Evolutionary conservation across 805 yeast genomes (phyloP).

Genomic region (Vanderwaltozyma yarrowii): DNA sequence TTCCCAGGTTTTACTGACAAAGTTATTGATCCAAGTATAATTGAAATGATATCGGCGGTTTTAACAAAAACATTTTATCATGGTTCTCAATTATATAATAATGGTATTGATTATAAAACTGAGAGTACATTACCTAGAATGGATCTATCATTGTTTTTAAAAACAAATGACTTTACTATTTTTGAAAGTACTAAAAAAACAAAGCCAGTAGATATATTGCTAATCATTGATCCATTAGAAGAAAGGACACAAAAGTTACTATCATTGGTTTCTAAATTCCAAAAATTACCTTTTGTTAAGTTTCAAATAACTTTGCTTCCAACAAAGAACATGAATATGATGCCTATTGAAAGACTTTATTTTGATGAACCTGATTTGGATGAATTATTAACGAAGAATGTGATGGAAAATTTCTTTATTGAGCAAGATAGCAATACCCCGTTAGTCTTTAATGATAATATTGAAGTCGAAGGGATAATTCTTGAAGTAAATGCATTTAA

Average conservation of each 20-base stretch:
- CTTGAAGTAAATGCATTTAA: constrained; percentile 65
- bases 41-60: constrained; percentile 36
- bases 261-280: constrained; percentile 36
- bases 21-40: constrained; percentile 32
- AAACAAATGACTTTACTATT: constrained; percentile 11
- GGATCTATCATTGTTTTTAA: constrained; percentile 30
- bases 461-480: constrained; percentile 42
- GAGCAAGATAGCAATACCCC: constrained; percentile 18
- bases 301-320: constrained; percentile 54
- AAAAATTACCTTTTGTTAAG: constrained; percentile 39
- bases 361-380: constrained; percentile 24
- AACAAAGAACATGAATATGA: constrained; percentile 29
- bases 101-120: constrained; percentile 33
- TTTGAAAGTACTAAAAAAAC: constrained; percentile 12
- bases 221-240: constrained; percentile 62
- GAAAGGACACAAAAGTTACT: constrained; percentile 58
- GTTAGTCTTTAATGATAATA: constrained; percentile 26
- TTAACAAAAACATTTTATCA: constrained; percentile 37
- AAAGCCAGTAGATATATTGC: constrained; percentile 44
- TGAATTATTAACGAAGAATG: constrained; percentile 23
- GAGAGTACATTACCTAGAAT: constrained; percentile 37
- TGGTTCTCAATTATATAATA: constrained; percentile 13
- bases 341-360: constrained; percentile 52
- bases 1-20: constrained; percentile 11
- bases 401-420: constrained; percentile 17